Evolutionary conservation across 2,329 filamentous ascomycete genomes (phyloP).

Genomic region (Ampelomyces quisqualis): DNA sequence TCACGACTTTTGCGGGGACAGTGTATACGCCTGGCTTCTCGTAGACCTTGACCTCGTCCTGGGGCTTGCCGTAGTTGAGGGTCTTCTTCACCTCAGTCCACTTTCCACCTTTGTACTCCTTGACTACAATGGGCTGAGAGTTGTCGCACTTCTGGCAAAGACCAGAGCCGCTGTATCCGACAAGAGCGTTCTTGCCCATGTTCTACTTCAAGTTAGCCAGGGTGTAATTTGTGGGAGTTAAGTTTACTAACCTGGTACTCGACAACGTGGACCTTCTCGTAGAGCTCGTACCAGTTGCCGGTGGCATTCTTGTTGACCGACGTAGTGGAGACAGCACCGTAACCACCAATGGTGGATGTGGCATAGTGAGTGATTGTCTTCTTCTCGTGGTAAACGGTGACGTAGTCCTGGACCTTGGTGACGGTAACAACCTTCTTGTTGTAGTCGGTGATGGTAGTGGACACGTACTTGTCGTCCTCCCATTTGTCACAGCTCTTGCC

Average conservation of each 20-base stretch:
- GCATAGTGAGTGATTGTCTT: constrained; percentile 28
- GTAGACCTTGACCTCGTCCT: constrained; percentile 31
- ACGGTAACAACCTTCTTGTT: constrained; percentile 28
- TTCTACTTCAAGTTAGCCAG: too few species aligned
- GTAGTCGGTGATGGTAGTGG: constrained; percentile 31
- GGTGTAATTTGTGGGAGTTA: too few species aligned
- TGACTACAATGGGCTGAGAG: constrained; percentile 29
- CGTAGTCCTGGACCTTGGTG: constrained; percentile 28
- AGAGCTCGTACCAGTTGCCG: constrained; percentile 33
- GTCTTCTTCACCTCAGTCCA: constrained; percentile 28
- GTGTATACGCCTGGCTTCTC: constrained; percentile 34
- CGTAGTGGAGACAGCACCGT: constrained; percentile 8
- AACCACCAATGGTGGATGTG: constrained; percentile 14
- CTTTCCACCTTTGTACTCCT: constrained; percentile 36
- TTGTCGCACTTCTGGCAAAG: constrained; percentile 26
- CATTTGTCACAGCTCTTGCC: constrained; percentile 21
- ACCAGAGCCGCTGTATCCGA: constrained; percentile 32
- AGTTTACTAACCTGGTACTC: too few species aligned
- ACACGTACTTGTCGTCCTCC: constrained; percentile 28
- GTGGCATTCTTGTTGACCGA: constrained; percentile 16
- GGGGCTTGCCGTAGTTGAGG: constrained; percentile 28
- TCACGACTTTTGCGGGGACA: constrained; percentile 29
- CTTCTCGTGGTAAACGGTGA: constrained; percentile 34
- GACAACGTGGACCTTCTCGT: constrained; percentile 32
- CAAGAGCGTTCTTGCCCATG: constrained; percentile 31